These are phyloP conservation scores for Acaromyces ingoldii DNA, from an alignment of 1,284 basidiomycete species.

Conservation along the genomic window DNA sequence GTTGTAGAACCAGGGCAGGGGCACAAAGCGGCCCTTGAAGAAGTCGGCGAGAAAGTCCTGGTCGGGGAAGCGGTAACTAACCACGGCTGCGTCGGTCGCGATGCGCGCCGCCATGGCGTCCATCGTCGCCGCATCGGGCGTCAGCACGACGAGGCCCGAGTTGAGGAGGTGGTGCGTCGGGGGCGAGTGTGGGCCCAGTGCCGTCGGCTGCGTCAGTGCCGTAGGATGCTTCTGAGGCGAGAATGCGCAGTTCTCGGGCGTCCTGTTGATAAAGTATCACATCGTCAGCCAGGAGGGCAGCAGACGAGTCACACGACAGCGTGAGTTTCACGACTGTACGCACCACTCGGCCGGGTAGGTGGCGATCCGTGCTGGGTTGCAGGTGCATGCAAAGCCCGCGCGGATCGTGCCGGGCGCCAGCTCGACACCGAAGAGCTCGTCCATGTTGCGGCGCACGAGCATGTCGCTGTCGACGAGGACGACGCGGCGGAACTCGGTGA, in stretches of 20 bases:
- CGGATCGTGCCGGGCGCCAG: conserved; percentile 65
- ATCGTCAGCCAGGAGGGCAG: background rate
- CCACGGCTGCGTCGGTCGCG: conserved; percentile 64
- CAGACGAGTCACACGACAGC: background rate
- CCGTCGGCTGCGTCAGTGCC: conserved; percentile 56
- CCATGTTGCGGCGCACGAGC: conserved; percentile 80
- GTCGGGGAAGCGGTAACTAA: conserved; percentile 76
- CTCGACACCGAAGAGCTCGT: conserved; percentile 69
- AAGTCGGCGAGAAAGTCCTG: conserved; percentile 81
- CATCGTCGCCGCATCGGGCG: conserved; percentile 62
- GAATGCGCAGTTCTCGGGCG: conserved; percentile 80
- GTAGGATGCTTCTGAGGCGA: conserved; percentile 55
- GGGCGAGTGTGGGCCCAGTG: conserved; percentile 57
- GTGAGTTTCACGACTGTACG: conserved; percentile 34
- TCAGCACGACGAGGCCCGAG: conserved; percentile 78
- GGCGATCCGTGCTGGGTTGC: conserved; percentile 75
- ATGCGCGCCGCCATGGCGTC: conserved; percentile 61
- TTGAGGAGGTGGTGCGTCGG: conserved; percentile 76
- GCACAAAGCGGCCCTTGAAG: conserved; percentile 61
- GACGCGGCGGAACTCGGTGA: conserved; percentile 60
- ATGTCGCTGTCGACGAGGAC: conserved; percentile 87
- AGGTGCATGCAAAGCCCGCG: conserved; percentile 81
- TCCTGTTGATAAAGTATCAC: conserved; percentile 58
- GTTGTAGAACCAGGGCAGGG: conserved; percentile 77
- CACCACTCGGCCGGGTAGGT: conserved; percentile 89